Evolutionary conservation across 140 eudicot genomes (phyloP).

Genomic region (Cichorium intybus): DNA sequence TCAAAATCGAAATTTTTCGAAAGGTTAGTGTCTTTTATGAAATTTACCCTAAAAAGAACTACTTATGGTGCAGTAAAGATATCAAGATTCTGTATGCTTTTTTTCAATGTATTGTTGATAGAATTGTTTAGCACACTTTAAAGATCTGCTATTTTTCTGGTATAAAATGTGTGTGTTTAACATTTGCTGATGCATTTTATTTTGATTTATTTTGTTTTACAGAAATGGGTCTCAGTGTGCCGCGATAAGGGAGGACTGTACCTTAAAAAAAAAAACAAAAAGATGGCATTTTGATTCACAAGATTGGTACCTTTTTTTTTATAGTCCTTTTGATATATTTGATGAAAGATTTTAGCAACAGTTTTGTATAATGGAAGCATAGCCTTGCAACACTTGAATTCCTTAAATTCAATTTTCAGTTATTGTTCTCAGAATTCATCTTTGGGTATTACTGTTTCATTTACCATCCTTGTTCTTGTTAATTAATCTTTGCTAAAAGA

Average conservation of each 20-base stretch:
- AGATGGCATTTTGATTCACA: conserved; percentile 10
- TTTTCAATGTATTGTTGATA: neutral
- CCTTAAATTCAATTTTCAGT: neutral
- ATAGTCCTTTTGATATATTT: conserved; percentile 7
- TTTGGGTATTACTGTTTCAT: conserved; percentile 1
- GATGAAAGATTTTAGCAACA: conserved; percentile 18
- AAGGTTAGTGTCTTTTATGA: too few relatives aligned
- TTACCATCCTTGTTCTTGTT: conserved; percentile 1
- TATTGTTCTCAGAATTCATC: neutral
- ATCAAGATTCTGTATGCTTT: too few relatives aligned
- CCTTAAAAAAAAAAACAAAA: neutral
- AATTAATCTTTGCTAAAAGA: neutral
- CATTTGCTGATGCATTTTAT: conserved; percentile 7
- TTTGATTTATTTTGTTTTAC: conserved; percentile 9
- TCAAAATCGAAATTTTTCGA: too few relatives aligned
- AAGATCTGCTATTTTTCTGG: neutral
- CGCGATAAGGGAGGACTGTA: conserved; percentile 38
- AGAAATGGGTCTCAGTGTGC: conserved; percentile 71
- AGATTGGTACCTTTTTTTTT: neutral
- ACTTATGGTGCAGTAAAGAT: too few relatives aligned
- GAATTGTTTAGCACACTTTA: neutral
- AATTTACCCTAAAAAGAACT: too few relatives aligned
- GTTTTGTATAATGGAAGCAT: conserved; percentile 33
- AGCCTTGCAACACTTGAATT: conserved; percentile 19
- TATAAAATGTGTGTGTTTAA: neutral